Base-by-base conservation (phyloP, 2,329 filamentous ascomycete species). In the Pyrenophora tritici-repentis region DNA sequence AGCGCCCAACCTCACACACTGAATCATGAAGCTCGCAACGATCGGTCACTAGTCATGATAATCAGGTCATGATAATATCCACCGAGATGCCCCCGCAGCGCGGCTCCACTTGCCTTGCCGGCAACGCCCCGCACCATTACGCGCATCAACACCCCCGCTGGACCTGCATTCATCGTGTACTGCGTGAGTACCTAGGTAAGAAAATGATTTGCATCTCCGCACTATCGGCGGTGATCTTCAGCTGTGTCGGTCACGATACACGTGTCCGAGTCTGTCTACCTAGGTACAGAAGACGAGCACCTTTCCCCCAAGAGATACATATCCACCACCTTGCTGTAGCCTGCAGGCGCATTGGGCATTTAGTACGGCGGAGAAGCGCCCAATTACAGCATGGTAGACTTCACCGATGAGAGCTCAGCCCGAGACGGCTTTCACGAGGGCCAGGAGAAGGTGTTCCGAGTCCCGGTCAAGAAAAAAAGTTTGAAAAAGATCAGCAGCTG, bases 341-440 rank as follows among this genome's bases (percentile, higher is more conserved):
- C 50, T 40, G 47, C 38, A 41, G 53, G 47, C 55, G 41, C 14
- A 12, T 34, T 20, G 18, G 18, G 18, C 18, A 20, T 35, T 33
- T 16, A 9, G 17, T 17, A 42, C 18, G 32, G 34, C 38, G 10
- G n/a, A 22, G 34, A 14, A 41, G 8, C 18, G 33, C 44, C 40
- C 50, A 50, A 56, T 47, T 38, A 38, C 45, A 47, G 36, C 42
- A 79, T 80, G 78, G 59, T 71, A 17, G 79, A 82, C 68, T 81
- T 82, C 65, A 79, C 78, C 44, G 75, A 78, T 61, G 70, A 70
- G n/a, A 3, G 14, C 76, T 82, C 24, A 76, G 73, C 70, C 4
- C 66, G 74, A 10, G 73, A 81, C 66, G 76, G 74, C 37, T 82
- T 82, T 47, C 70, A 82, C 6, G 64, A 75, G 34, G 72, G 78